Percentiles rank a stretch among this genome's conserved stretches.
phyloP scores from a whole-genome alignment of 2,329 filamentous ascomycete genomes.

The Neofusicoccum umdonicola region DNA sequence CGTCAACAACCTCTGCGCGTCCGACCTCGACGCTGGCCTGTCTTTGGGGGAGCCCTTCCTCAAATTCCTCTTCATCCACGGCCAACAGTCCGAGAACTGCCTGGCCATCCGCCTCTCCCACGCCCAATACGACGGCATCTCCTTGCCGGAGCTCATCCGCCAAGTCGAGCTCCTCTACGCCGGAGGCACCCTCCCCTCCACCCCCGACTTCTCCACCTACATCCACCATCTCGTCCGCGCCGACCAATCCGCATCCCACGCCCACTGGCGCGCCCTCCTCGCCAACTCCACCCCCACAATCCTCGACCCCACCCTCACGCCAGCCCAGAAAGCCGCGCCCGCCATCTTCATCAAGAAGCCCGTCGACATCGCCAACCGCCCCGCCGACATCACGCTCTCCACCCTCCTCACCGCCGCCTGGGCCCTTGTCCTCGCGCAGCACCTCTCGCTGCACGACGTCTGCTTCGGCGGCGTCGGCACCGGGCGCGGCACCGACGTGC shows the following conservation, averaged over 20 bases:
- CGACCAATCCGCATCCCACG: slow-evolving; percentile 63
- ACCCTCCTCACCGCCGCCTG: slow-evolving; percentile 67
- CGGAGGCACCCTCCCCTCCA: slow-evolving; percentile 28
- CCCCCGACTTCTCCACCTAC: slow-evolving; percentile 48
- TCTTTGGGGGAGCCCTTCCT: slow-evolving; percentile 60
- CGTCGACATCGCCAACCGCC: slow-evolving; percentile 41
- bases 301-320: slow-evolving; percentile 43
- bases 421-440: slow-evolving; percentile 60
- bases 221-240: slow-evolving; percentile 43
- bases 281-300: slow-evolving; percentile 46
- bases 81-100: slow-evolving; percentile 43
- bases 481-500: slow-evolving; percentile 60
- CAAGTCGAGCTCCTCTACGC: slow-evolving; percentile 59
- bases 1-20: slow-evolving; percentile 52
- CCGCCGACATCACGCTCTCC: slow-evolving; percentile 59
- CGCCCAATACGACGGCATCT: slow-evolving; percentile 69
- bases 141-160: slow-evolving; percentile 59
- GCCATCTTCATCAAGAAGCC: slow-evolving; percentile 26
- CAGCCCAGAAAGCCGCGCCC: slow-evolving; percentile 40
- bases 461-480: slow-evolving; percentile 66
- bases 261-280: slow-evolving; percentile 59
- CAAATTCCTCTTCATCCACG: slow-evolving; percentile 52
- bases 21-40: slow-evolving; percentile 57
- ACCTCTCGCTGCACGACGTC: slow-evolving; percentile 46
- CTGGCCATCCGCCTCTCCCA: slow-evolving; percentile 65